Percentiles rank a stretch among this genome's conserved stretches.
phyloP scores from a whole-genome alignment of 1,284 basidiomycete genomes.

The Termitomyces sp. region DNA sequence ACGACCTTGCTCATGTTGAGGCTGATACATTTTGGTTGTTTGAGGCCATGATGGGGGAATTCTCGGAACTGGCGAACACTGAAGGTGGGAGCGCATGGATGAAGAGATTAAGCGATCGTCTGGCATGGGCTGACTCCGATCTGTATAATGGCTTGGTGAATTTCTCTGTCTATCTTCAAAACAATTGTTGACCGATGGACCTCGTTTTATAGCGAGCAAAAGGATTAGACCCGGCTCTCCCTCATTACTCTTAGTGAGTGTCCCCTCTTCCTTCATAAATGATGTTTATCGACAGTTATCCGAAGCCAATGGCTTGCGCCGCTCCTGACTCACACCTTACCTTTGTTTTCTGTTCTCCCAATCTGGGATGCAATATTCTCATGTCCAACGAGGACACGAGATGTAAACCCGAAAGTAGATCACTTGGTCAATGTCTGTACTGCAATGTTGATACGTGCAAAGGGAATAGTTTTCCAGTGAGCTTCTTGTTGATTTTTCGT shows the following conservation, averaged over 20 bases:
- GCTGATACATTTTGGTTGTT: constrained; percentile 81
- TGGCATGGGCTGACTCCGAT: constrained; percentile 64
- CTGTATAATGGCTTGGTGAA: constrained; percentile 58
- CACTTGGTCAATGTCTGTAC: constrained; percentile 63
- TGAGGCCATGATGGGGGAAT: constrained; percentile 67
- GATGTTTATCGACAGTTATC: neutral
- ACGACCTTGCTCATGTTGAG: constrained; percentile 62
- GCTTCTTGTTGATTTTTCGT: constrained; percentile 17
- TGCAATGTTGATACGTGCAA: constrained; percentile 58
- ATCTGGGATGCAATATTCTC: constrained; percentile 72
- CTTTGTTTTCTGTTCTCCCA: constrained; percentile 51
- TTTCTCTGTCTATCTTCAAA: neutral
- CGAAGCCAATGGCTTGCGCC: constrained; percentile 72
- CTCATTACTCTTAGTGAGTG: constrained; percentile 77
- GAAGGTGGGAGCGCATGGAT: constrained; percentile 59
- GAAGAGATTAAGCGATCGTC: constrained; percentile 52
- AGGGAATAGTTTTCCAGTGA: constrained; percentile 51
- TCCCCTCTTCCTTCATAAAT: neutral
- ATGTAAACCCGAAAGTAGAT: constrained; percentile 58
- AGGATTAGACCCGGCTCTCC: constrained; percentile 65
- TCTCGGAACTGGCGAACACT: constrained; percentile 65
- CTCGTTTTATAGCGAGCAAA: constrained; percentile 38
- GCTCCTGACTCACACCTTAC: constrained; percentile 65
- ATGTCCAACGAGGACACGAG: constrained; percentile 47
- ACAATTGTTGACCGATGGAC: neutral